Percentiles rank a stretch among this genome's conserved stretches.
phyloP scores from a whole-genome alignment of 208 protist species.

The Vickermania ingenoplastis region DNA sequence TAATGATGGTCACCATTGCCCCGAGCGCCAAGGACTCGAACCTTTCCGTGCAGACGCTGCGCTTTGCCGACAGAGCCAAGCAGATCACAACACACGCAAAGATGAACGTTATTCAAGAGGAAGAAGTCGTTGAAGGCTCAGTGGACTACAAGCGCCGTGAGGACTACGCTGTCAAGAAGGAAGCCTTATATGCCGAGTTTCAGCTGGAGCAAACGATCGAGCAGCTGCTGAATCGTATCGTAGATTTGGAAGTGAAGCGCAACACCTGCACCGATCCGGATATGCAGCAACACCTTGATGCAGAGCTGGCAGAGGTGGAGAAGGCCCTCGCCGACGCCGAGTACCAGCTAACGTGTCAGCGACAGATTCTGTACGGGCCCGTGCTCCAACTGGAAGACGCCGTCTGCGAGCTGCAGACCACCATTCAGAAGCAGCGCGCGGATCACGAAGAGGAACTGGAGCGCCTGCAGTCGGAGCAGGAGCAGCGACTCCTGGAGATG shows the following conservation, averaged over 20 bases:
- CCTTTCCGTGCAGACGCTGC: conserved; percentile 76
- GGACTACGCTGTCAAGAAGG: conserved; percentile 64
- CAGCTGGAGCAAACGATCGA: conserved; percentile 58
- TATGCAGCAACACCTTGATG: conserved; percentile 36
- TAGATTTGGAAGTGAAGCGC: conserved; percentile 44
- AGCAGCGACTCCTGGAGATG: conserved; percentile 10
- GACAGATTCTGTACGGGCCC: conserved; percentile 58
- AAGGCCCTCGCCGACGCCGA: conserved; percentile 52
- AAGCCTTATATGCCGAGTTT: conserved; percentile 64
- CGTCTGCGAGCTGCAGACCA: conserved; percentile 48
- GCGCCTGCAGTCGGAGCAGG: conserved; percentile 21
- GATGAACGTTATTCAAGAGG: conserved; percentile 57
- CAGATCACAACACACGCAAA: conserved; percentile 71
- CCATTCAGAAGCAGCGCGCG: conserved; percentile 61
- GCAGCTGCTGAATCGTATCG: conserved; percentile 47
- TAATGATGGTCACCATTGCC: conserved; percentile 73
- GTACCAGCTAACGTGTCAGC: conserved; percentile 38
- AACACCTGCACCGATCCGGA: conserved; percentile 27
- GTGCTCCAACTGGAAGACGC: conserved; percentile 53
- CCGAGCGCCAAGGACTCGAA: conserved; percentile 55
- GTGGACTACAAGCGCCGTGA: conserved; percentile 30
- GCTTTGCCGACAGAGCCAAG: conserved; percentile 82
- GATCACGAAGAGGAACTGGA: conserved; percentile 57
- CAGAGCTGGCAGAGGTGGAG: conserved; percentile 42
- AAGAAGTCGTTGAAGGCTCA: conserved; percentile 22